A percentile compares a stretch with the other conserved stretches of the same genome.
Conservation (phyloP, 2,329 filamentous ascomycete genomes). For the Ascochyta rabiei region DNA sequence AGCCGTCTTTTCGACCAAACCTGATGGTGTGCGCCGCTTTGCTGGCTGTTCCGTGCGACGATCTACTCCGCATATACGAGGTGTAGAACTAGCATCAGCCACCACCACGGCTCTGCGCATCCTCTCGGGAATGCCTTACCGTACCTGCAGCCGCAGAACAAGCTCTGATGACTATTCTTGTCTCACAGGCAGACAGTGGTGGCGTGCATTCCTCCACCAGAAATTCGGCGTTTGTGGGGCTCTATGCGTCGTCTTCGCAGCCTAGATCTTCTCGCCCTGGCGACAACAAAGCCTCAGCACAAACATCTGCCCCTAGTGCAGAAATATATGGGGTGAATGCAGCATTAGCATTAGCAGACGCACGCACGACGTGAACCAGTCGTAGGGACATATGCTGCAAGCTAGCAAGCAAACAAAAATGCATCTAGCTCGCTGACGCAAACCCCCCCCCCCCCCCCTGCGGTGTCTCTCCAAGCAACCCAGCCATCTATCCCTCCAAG, state of each 20-base stretch:
- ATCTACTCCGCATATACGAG: too few relatives aligned
- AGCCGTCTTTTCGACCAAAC: neutral
- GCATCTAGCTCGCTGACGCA: neutral
- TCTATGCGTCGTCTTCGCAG: neutral
- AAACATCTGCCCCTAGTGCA: too few relatives aligned
- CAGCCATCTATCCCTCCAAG: constrained; percentile 2
- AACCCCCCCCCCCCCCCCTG: too few relatives aligned
- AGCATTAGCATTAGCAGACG: neutral
- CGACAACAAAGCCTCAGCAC: neutral
- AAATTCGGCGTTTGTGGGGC: neutral
- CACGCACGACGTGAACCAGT: neutral
- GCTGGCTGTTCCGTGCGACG: neutral
- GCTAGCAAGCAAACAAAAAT: neutral
- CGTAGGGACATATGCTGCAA: neutral
- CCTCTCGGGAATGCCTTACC: neutral
- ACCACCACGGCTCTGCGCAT: neutral
- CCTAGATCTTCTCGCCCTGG: neutral
- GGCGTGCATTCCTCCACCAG: constrained; percentile 1
- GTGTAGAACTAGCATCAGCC: neutral
- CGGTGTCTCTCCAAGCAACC: constrained; percentile 3
- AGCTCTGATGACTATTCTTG: constrained; percentile 1
- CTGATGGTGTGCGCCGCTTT: neutral
- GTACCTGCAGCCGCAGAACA: neutral
- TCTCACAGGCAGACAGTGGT: neutral
- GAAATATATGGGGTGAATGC: neutral